Evolutionary conservation across 2,329 filamentous ascomycete species (phyloP), one percentile per base, ranked within the genome.

Genomic region (Hymenoscyphus linearis): DNA sequence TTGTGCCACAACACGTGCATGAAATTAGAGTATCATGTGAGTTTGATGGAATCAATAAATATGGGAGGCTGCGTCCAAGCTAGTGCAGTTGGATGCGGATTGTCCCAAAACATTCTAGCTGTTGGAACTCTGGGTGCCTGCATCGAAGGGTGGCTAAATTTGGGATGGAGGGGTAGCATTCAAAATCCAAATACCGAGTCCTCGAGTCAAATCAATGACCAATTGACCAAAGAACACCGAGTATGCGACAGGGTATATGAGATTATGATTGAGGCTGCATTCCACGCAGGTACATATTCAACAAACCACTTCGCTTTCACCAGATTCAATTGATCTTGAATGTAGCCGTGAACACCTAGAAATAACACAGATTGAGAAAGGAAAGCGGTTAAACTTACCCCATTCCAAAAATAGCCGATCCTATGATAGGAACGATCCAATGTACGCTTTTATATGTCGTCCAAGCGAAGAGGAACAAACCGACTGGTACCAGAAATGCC

Each of bases 401-500:
- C 72, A 81, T 78, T 61, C 86, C 89, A 76, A 92, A 93, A 52
- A 93, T 77, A 50, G 74, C 80, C 31, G 85, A 88, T 22, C 87
- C 89, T 74, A 93, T 86, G 66, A 91, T 87, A 27, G 89, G 87
- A 53, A 86, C 81, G 64, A 90, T 88, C 86, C 86, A 93, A 75
- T 91, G 88, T 55, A 96, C 83, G 67, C 75, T 82, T 2, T 86
- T 74, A 73, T 87, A 93, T 14, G 89, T 88, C 4, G 90, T 92
- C 89, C 91, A 96, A 16, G 85, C 91, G 75, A 96, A 96, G 76
- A 90, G 89, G 74, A 97, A 96, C 16, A 98, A 76, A 6, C 91
- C 90, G 60, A 89, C 78, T 4, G 92, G 90, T 35, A 95, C 90
- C 10, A 96, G 75, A 52, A 91, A 75, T 0, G 86, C 86, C n/a